phyloP scores from a whole-genome alignment of 208 protist genomes.

The Acanthamoeba royreba region DNA sequence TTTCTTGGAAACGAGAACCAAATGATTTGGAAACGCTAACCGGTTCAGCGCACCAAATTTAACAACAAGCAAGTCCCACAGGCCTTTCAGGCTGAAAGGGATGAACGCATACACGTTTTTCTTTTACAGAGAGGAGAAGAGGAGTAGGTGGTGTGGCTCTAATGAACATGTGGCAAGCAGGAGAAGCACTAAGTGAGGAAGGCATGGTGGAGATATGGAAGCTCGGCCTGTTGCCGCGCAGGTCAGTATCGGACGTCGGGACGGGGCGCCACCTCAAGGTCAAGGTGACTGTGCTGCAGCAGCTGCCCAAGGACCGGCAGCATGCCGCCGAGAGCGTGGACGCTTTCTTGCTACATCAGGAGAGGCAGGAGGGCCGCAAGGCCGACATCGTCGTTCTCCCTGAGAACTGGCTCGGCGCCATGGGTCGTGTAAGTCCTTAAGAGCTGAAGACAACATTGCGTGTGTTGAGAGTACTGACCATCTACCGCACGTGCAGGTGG shows the following conservation, averaged over 20 bases:
- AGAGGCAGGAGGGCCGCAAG: neutral
- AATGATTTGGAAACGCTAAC: no score
- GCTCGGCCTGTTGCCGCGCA: neutral
- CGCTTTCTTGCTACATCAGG: neutral
- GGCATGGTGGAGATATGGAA: neutral
- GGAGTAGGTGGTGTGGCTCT: no score
- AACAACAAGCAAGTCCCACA: no score
- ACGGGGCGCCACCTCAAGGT: neutral
- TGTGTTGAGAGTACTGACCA: neutral
- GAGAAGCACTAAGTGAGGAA: no score
- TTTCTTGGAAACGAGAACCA: no score
- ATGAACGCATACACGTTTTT: no score
- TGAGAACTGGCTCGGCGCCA: neutral
- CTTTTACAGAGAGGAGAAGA: no score
- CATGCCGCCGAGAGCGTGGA: neutral
- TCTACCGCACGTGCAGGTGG: neutral
- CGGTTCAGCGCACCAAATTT: no score
- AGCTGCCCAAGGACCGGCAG: neutral
- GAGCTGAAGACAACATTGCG: neutral
- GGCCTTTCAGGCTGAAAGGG: no score
- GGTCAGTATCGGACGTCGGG: neutral
- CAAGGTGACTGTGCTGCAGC: slow-evolving; percentile 20
- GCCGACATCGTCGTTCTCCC: slow-evolving; percentile 26
- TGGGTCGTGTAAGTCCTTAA: neutral
- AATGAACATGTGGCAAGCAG: no score